Base-by-base conservation (phyloP, 2,329 filamentous ascomycete species). In the Calycina marina region DNA sequence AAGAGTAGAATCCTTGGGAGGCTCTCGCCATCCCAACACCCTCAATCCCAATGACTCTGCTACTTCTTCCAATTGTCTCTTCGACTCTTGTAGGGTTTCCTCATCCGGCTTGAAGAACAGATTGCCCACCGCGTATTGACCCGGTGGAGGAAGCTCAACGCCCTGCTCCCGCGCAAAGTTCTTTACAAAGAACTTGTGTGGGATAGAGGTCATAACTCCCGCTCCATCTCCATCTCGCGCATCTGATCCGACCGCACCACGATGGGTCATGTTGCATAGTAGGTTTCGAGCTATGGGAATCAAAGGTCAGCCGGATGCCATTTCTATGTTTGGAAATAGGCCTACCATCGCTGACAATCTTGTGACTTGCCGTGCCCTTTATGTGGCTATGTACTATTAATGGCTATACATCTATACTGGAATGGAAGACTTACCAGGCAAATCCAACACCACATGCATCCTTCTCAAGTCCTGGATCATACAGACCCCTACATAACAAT, bases 401-500 rank as follows among this genome's bases (percentile, higher is more conserved):
- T 15, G 40, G 54, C 39, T 50, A 48, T 35, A 31, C 30, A 8
- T 27, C n/a, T 4, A 12, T 3, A 11, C 12, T 25, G 5, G 16
- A 8, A 6, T 11, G 4, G 15, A 24, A 18, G 35, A 68, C 75
- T 65, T 67, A 92, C 84, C 88, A 93, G 60, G 88, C 84, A 61
- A 98, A 98, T 57, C 90, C 90, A 53, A 98, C 90, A 81, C 90
- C 90, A 56, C 90, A 98, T 47, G 90, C 86, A 86, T 98, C 90
- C 61, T 96, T 96, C 63, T 96, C 90, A 44, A 92, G 74, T 57
- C 77, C 75, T 42, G 90, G 90, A 63, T 96, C 86, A 57, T 98
- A 98, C 31, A 98, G 74, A 69, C 88, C 90, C 55, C 65, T 69
- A 34, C 28, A 10, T 6, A 18, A 22, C 22, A 31, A 28, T 18